These are phyloP conservation scores for Coemansia sp. DNA, from an alignment of 192 early-diverging fungal genomes.

Conservation along the genomic window DNA sequence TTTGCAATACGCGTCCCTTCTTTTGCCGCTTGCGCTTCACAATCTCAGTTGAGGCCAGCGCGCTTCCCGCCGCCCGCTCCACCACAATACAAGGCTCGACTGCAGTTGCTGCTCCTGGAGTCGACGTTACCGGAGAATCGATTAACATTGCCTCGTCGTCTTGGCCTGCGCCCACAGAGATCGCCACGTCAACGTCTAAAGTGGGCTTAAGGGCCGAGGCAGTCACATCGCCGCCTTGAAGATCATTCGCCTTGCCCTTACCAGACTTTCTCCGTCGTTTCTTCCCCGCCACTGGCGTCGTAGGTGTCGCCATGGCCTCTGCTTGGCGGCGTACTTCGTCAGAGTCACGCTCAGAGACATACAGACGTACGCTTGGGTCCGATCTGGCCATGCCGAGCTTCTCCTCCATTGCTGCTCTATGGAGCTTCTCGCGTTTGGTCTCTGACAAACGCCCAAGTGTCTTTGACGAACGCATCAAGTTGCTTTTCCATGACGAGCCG, in stretches of 20 bases:
- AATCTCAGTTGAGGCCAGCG: conserved; percentile 36
- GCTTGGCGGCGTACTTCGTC: conserved; percentile 43
- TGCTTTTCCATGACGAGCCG: conserved; percentile 71
- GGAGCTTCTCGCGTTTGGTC: conserved; percentile 69
- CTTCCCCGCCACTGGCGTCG: conserved; percentile 4
- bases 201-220: background rate
- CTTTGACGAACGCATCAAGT: conserved; percentile 71
- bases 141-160: background rate
- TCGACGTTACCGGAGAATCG: background rate
- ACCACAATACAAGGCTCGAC: background rate
- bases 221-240: background rate
- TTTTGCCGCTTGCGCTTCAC: conserved; percentile 61
- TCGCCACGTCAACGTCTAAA: background rate
- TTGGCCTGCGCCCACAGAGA: background rate
- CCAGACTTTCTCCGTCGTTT: conserved; percentile 21
- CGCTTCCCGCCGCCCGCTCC: conserved; percentile 40
- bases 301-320: conserved; percentile 13
- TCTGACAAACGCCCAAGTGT: conserved; percentile 67
- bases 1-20: conserved; percentile 53
- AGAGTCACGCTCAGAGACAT: conserved; percentile 59
- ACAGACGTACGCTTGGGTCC: conserved; percentile 63
- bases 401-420: conserved; percentile 68
- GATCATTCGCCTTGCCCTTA: conserved; percentile 2
- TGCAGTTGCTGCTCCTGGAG: background rate
- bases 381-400: conserved; percentile 65